Conservation (phyloP, 2,329 filamentous ascomycete species). For the Claviceps maximensis region DNA sequence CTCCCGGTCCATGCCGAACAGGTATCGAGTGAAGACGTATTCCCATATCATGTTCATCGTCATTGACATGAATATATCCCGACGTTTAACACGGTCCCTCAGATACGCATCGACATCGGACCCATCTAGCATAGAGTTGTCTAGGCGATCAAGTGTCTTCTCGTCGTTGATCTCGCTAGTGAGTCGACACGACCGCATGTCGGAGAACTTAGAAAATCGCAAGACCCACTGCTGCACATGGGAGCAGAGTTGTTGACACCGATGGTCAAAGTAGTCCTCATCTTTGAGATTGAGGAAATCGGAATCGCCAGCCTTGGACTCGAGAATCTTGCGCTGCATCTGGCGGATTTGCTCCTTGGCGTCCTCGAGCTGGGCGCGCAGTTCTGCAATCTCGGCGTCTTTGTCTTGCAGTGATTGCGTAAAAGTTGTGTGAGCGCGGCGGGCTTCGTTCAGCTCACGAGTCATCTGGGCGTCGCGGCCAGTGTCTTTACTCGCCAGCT, state of each 20-base stretch:
- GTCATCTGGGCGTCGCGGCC: constrained; percentile 53
- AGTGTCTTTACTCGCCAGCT: constrained; percentile 63
- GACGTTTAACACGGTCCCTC: constrained; percentile 70
- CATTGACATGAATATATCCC: constrained; percentile 96
- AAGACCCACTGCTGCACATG: constrained; percentile 97
- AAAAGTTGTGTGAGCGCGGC: constrained; percentile 48
- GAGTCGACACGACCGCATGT: constrained; percentile 73
- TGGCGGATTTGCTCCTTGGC: constrained; percentile 50
- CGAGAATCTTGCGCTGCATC: constrained; percentile 40
- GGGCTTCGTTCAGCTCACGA: constrained; percentile 56
- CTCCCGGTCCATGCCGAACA: constrained; percentile 97
- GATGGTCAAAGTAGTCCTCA: constrained; percentile 89
- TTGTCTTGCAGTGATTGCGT: constrained; percentile 61
- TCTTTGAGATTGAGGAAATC: constrained; percentile 69
- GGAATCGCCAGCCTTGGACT: constrained; percentile 45
- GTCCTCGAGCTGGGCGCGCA: constrained; percentile 65
- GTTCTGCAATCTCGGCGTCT: constrained; percentile 66
- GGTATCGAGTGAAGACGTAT: constrained; percentile 92
- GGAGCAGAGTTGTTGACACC: constrained; percentile 87
- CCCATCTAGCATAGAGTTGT: constrained; percentile 88
- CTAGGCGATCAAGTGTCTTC: constrained; percentile 84
- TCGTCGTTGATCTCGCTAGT: constrained; percentile 80
- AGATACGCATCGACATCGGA: constrained; percentile 85
- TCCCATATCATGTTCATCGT: constrained; percentile 99
- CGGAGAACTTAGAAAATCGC: constrained; percentile 95